phyloP scores from a whole-genome alignment of 305 asterid genomes.

The Rubia tinctorum region DNA sequence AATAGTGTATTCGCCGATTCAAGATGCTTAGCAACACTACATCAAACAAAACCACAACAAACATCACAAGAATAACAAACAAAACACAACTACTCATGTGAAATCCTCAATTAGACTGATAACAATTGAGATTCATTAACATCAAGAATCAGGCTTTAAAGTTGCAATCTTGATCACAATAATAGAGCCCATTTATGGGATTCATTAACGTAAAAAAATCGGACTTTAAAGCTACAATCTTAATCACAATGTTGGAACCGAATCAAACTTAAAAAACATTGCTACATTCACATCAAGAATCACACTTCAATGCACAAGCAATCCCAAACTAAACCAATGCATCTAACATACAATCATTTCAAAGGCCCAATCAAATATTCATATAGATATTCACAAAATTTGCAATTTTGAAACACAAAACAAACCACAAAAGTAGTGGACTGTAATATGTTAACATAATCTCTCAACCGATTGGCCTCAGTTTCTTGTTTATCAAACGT shows the following conservation, averaged over 20 bases:
- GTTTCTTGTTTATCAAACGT: conserved; percentile 65
- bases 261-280: no score
- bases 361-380: no score
- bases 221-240: no score
- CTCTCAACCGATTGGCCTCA: conserved; percentile 54
- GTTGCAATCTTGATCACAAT: background rate
- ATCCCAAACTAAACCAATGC: background rate
- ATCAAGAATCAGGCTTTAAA: background rate
- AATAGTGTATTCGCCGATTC: no score
- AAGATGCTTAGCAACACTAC: no score
- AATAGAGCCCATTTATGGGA: background rate
- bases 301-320: background rate
- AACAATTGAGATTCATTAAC: background rate
- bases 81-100: no score
- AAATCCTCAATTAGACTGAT: no score
- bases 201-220: no score
- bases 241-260: no score
- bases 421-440: conserved; percentile 71
- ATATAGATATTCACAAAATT: background rate
- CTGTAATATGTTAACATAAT: conserved; percentile 65
- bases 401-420: background rate
- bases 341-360: background rate
- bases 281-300: background rate
- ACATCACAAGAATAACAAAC: no score
- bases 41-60: no score